phyloP scores from a whole-genome alignment of 1,284 basidiomycete genomes.

The Trichosporon coremiiforme region DNA sequence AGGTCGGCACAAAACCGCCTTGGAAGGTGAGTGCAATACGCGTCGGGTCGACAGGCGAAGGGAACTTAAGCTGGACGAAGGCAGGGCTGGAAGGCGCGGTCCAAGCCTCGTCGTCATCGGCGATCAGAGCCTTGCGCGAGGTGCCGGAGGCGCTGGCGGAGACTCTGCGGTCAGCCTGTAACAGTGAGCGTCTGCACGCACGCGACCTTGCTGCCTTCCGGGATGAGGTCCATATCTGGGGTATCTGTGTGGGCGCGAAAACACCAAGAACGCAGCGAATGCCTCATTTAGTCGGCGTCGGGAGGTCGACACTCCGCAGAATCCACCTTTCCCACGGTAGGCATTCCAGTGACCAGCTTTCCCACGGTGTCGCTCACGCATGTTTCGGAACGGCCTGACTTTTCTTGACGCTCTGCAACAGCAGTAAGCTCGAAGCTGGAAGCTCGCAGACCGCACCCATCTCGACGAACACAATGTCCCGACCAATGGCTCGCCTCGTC shows the following conservation, averaged over 20 bases:
- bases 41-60: constrained; percentile 40
- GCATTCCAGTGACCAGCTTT: neutral
- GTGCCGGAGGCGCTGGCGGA: constrained; percentile 40
- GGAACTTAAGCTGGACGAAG: constrained; percentile 46
- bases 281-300: neutral
- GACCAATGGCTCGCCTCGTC: constrained; percentile 21
- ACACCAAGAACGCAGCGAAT: neutral
- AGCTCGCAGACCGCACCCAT: constrained; percentile 16
- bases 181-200: neutral
- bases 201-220: constrained; percentile 23
- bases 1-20: constrained; percentile 54
- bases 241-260: neutral
- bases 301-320: neutral
- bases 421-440: constrained; percentile 10
- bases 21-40: constrained; percentile 55
- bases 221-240: constrained; percentile 21
- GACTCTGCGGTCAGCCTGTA: constrained; percentile 31
- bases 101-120: constrained; percentile 41
- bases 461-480: constrained; percentile 21
- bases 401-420: constrained; percentile 20
- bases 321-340: constrained; percentile 13
- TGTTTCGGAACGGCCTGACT: constrained; percentile 21
- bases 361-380: constrained; percentile 16
- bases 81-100: constrained; percentile 46
- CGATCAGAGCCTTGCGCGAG: constrained; percentile 26